A percentile compares a stretch with the other conserved stretches of the same genome.
Conservation (phyloP, 139 green algal genomes). For the Tetradesmus lagerheimii region DNA sequence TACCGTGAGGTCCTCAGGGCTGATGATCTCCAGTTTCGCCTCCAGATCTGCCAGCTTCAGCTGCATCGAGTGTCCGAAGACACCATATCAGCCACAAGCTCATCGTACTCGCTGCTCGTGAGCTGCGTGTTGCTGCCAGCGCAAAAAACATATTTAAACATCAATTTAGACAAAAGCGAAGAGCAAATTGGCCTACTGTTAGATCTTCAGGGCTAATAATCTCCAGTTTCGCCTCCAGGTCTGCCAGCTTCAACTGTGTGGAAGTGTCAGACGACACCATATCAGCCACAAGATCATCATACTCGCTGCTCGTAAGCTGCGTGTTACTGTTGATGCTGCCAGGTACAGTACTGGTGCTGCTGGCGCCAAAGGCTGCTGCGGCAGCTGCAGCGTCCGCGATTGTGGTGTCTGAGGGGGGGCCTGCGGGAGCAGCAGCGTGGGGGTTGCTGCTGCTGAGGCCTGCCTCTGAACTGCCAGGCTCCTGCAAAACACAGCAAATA, state of each 20-base stretch:
- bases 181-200: conserved; percentile 41
- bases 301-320: conserved; percentile 49
- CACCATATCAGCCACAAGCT: conserved; percentile 48
- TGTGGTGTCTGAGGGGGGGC: background rate
- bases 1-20: conserved; percentile 65
- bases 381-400: background rate
- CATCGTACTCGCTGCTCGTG: conserved; percentile 57
- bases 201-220: conserved; percentile 75
- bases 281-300: conserved; percentile 53
- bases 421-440: background rate
- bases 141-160: too few species aligned
- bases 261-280: conserved; percentile 3
- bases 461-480: background rate
- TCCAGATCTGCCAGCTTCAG: background rate
- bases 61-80: background rate
- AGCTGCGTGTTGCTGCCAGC: background rate
- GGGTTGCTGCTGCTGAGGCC: background rate
- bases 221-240: conserved; percentile 74
- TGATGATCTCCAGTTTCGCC: conserved; percentile 77
- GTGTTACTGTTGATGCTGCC: background rate
- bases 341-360: background rate
- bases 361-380: background rate
- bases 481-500: background rate
- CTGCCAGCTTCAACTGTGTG: conserved; percentile 50
- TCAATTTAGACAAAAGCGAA: too few species aligned